Conservation (phyloP, 2,329 filamentous ascomycete species). For the Phyllosticta paracitricarpa region DNA sequence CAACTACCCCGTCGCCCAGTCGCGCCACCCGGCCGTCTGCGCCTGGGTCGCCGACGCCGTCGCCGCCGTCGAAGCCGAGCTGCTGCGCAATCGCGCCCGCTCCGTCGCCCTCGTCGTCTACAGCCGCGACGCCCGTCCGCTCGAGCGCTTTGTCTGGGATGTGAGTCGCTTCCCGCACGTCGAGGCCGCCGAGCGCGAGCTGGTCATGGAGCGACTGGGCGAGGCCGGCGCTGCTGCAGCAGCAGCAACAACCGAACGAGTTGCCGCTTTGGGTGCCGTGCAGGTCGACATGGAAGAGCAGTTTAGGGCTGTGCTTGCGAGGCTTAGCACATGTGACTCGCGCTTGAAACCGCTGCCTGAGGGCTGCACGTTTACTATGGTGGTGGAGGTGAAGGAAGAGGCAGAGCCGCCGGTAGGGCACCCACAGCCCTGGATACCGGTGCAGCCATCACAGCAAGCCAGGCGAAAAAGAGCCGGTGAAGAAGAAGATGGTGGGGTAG, state of each 20-base stretch:
- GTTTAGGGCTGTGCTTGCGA: slow-evolving; percentile 56
- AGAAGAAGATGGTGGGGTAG: slow-evolving; percentile 16
- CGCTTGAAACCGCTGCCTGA: slow-evolving; percentile 48
- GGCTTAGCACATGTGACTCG: slow-evolving; percentile 51
- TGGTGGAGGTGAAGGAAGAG: slow-evolving; percentile 59
- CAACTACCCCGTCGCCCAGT: slow-evolving; percentile 76
- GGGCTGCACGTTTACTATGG: slow-evolving; percentile 65
- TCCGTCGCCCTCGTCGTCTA: slow-evolving; percentile 49
- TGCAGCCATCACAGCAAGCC: background rate
- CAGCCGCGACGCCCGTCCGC: slow-evolving; percentile 36
- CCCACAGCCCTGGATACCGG: slow-evolving; percentile 34
- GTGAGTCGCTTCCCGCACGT: slow-evolving; percentile 47
- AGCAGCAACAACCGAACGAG: slow-evolving; percentile 7
- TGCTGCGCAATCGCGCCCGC: slow-evolving; percentile 47
- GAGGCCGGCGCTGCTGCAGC: background rate
- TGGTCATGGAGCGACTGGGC: background rate
- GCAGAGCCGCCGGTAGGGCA: slow-evolving; percentile 39
- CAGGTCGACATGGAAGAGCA: slow-evolving; percentile 57
- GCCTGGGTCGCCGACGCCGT: slow-evolving; percentile 77
- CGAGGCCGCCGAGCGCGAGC: slow-evolving; percentile 13
- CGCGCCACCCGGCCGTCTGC: slow-evolving; percentile 75
- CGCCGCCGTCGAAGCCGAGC: slow-evolving; percentile 57
- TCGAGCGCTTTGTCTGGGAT: slow-evolving; percentile 53
- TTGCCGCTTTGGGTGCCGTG: slow-evolving; percentile 15
- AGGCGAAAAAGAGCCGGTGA: slow-evolving; percentile 6